Evolutionary conservation across 2,329 filamentous ascomycete species (phyloP).

Genomic region (Microcera coccophila): DNA sequence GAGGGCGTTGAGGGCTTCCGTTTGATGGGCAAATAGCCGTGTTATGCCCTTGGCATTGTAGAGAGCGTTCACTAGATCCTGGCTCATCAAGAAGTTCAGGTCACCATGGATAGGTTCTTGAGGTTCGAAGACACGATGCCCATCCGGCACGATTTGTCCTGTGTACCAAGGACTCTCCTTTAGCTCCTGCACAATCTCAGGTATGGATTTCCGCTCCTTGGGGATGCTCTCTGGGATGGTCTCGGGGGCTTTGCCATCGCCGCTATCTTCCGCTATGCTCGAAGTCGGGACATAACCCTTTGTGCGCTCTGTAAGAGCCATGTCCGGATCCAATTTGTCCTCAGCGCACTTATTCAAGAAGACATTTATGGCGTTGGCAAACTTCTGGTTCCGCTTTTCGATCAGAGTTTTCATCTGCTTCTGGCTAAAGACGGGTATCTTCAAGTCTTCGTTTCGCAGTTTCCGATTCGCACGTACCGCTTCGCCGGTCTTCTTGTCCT

Average conservation of each 20-base stretch:
- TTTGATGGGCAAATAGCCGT: conserved; percentile 84
- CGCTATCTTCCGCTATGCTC: conserved; percentile 38
- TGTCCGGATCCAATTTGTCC: conserved; percentile 62
- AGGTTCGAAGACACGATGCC: conserved; percentile 84
- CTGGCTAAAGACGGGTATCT: conserved; percentile 89
- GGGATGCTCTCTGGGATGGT: conserved; percentile 70
- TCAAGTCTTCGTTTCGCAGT: conserved; percentile 73
- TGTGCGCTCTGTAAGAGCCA: conserved; percentile 56
- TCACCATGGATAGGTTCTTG: conserved; percentile 80
- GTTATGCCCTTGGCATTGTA: conserved; percentile 90
- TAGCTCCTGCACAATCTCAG: conserved; percentile 81
- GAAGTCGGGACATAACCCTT: conserved; percentile 60
- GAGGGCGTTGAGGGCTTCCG: conserved; percentile 86
- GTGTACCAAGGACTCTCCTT: conserved; percentile 83
- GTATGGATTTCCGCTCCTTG: conserved; percentile 70
- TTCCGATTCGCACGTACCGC: conserved; percentile 63
- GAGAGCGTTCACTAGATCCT: conserved; percentile 89
- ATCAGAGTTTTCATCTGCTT: conserved; percentile 88
- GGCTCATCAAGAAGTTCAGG: conserved; percentile 79
- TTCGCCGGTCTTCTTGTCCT: conserved; percentile 68
- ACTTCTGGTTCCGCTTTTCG: conserved; percentile 83
- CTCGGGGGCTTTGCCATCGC: conserved; percentile 32
- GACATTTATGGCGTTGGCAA: conserved; percentile 67
- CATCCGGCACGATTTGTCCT: conserved; percentile 87
- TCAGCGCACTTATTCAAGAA: conserved; percentile 73